phyloP scores from a whole-genome alignment of 805 yeast species.

The Candida oleophila region DNA sequence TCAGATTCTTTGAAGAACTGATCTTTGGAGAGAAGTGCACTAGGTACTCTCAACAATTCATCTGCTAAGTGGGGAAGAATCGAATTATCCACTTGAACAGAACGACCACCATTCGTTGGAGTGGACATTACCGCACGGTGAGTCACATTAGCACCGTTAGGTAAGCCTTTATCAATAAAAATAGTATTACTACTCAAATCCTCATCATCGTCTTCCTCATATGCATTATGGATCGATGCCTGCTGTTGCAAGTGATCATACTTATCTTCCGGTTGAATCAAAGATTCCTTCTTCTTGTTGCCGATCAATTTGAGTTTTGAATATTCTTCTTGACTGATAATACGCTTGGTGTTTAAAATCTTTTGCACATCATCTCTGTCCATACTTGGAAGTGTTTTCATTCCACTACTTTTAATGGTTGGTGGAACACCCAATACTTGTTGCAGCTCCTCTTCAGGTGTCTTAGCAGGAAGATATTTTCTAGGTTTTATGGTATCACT shows the following conservation, averaged over 20 bases:
- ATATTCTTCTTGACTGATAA: slow-evolving; percentile 41
- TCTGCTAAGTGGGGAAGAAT: slow-evolving; percentile 40
- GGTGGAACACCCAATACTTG: slow-evolving; percentile 17
- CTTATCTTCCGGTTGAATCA: slow-evolving; percentile 22
- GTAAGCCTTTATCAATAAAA: neutral
- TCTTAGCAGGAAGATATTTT: neutral
- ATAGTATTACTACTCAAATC: slow-evolving; percentile 1
- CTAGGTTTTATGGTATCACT: slow-evolving; percentile 10
- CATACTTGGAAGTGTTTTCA: slow-evolving; percentile 51
- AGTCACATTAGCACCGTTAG: neutral
- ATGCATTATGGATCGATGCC: slow-evolving; percentile 31
- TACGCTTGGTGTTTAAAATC: slow-evolving; percentile 37
- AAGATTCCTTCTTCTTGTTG: slow-evolving; percentile 22
- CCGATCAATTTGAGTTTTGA: slow-evolving; percentile 32
- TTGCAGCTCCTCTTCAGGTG: slow-evolving; percentile 1
- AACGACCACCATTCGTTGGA: neutral
- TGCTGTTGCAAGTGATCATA: slow-evolving; percentile 30
- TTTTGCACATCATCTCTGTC: slow-evolving; percentile 43
- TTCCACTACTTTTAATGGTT: slow-evolving; percentile 45
- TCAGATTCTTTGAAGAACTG: slow-evolving; percentile 27
- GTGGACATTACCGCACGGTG: neutral
- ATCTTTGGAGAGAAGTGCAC: slow-evolving; percentile 27
- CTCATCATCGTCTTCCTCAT: slow-evolving; percentile 12
- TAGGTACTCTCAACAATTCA: slow-evolving; percentile 29
- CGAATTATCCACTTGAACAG: slow-evolving; percentile 6